Percentiles rank a stretch among this genome's conserved stretches.
These are phyloP conservation scores for Microthlaspi erraticum DNA, from an alignment of 345 rosid species.

Conservation along the genomic window DNA sequence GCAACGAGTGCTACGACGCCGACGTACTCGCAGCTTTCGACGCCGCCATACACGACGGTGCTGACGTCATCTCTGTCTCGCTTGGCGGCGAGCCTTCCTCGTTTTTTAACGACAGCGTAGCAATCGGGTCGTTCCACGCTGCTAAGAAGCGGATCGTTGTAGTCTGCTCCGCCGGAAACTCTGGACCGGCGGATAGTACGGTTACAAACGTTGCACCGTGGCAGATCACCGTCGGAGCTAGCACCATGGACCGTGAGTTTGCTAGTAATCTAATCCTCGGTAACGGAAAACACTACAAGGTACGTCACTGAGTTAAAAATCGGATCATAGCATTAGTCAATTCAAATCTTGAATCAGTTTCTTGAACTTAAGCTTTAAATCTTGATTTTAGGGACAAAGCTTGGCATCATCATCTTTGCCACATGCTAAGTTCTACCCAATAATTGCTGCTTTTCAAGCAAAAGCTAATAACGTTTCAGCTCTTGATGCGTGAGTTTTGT, in stretches of 20 bases:
- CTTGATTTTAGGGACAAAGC: constrained; percentile 68
- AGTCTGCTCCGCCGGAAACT: constrained; percentile 78
- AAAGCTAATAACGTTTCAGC: constrained; percentile 55
- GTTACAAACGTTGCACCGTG: constrained; percentile 80
- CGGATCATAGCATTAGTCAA: neutral
- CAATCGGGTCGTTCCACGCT: constrained; percentile 88
- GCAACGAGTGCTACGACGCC: constrained; percentile 67
- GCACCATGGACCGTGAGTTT: constrained; percentile 85
- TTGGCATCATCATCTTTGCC: constrained; percentile 57
- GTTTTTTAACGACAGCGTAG: constrained; percentile 61
- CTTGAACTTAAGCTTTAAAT: neutral
- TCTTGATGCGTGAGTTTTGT: constrained; percentile 61
- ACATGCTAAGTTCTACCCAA: constrained; percentile 54
- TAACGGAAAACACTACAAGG: constrained; percentile 65
- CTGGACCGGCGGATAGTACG: constrained; percentile 71
- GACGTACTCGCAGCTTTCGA: constrained; percentile 79
- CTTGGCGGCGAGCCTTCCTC: constrained; percentile 55
- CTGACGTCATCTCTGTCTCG: constrained; percentile 76
- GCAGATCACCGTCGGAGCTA: constrained; percentile 91
- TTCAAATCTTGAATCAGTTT: neutral
- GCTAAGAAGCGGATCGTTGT: constrained; percentile 62
- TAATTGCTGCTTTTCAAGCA: constrained; percentile 63
- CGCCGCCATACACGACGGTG: constrained; percentile 75
- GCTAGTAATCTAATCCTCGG: constrained; percentile 67
- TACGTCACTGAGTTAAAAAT: constrained; percentile 15